Base-by-base conservation (phyloP, 2,329 filamentous ascomycete species). In the Tolypocladium guangdongense region DNA sequence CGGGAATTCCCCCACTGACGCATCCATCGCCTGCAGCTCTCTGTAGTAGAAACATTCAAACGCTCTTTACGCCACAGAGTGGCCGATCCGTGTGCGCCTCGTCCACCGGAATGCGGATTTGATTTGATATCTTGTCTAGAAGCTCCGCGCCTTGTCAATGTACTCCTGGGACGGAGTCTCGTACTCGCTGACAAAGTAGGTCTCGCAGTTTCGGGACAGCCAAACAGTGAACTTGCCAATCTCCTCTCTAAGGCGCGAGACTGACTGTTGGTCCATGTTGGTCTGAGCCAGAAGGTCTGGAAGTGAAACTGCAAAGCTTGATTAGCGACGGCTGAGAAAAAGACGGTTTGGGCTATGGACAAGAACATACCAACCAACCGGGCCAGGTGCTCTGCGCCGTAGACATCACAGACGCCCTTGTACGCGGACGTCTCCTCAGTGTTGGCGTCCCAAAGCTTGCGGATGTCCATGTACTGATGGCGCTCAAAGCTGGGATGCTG, bases 271-370 rank as follows among this genome's bases (percentile, higher is more conserved):
- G 64, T 97, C 93, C 90, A 99, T 96, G 71, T 97, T 97, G 51
- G 93, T 99, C 68, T 99, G 93, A 4, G 91, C 91, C 57, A 97
- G 84, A 41, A 97, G 83, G 66, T 99, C 93, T 0, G 93, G 92
- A 61, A 97, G 83, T 1, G 87, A 87, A 4, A 95, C 92, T 96
- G 61, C 54, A 30, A 39, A 30, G 38, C 38, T 41, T 35, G 33
- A 48, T 61, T 41, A 47, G 49, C 8, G 33, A 24, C 27, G 12
- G 33, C 11, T 36, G 7, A 22, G 7, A 10, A 38, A 7, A 7
- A 32, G 8, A 32, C n/a, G 27, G 24, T 6, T 7, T 32, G 18
- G 24, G 20, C 27, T 12, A 16, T 20, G 16, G 12, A 12, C 22
- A 20, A 30, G 22, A 71, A 22, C 80, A 61, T 80, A 96, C 92